phyloP scores from a whole-genome alignment of 1,284 basidiomycete species.

The Malassezia pachydermatis region DNA sequence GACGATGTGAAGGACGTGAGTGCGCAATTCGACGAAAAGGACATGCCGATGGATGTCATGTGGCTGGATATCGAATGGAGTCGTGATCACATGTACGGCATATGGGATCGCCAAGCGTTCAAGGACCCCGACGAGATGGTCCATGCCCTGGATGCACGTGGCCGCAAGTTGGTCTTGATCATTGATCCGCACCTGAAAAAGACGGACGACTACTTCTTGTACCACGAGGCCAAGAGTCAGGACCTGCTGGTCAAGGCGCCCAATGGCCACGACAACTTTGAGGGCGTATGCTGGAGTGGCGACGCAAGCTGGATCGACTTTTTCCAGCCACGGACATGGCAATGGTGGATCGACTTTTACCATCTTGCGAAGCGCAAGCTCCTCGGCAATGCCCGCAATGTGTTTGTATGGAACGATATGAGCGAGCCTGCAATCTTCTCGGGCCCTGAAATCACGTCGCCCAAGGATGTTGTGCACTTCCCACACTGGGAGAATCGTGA shows the following conservation, averaged over 20 bases:
- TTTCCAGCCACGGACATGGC: constrained; percentile 81
- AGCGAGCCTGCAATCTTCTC: constrained; percentile 98
- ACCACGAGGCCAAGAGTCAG: constrained; percentile 69
- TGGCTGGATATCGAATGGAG: constrained; percentile 93
- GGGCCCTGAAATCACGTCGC: constrained; percentile 95
- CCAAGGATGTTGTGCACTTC: constrained; percentile 79
- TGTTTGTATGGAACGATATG: constrained; percentile 98
- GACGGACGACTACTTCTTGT: constrained; percentile 67
- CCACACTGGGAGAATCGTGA: constrained; percentile 97
- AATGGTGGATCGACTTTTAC: constrained; percentile 62
- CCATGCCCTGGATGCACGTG: constrained; percentile 70
- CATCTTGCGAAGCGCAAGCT: constrained; percentile 27
- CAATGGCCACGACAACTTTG: constrained; percentile 68
- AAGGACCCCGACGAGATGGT: constrained; percentile 89
- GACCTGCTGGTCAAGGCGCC: constrained; percentile 71
- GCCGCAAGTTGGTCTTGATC: constrained; percentile 94
- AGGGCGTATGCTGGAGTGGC: constrained; percentile 98
- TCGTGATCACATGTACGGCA: constrained; percentile 90
- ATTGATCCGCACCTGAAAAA: constrained; percentile 94
- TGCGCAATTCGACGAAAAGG: constrained; percentile 71
- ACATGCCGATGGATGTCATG: constrained; percentile 85
- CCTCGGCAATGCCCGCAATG: constrained; percentile 51
- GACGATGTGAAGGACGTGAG: constrained; percentile 81
- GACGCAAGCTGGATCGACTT: constrained; percentile 92
- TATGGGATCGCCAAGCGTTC: constrained; percentile 87